Evolutionary conservation across 768 basidiomycete species (phyloP), one percentile per base, ranked within the genome.

Genomic region (Trichaptum fuscoviolaceum): DNA sequence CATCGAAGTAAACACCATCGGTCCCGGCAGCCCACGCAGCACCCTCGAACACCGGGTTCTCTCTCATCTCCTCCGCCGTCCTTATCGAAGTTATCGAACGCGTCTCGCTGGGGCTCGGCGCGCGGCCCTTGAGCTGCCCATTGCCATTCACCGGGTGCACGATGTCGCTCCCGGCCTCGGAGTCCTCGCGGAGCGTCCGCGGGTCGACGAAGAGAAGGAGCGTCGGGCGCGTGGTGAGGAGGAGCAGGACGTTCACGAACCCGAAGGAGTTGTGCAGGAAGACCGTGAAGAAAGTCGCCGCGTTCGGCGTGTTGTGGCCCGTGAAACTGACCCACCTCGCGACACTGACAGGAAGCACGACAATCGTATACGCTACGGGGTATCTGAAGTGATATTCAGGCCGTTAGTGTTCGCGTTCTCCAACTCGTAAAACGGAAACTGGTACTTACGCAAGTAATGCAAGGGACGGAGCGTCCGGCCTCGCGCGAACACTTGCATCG

Each of bases 321-420:
- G 66, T 60, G 66, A 80, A 80, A 9, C 67, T 68, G 27, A 75
- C 73, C 80, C 81, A 82, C 35, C 81, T 78, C 18, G 76, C 73
- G 62, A 81, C 67, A 64, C 78, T 78, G 20, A 81, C 67, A 0
- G 82, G 81, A 6, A 82, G 73, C 63, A 81, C 70, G 35, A 77
- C 66, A 15, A 81, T 30, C 60, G 74, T 75, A 68, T 81, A 81
- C 4, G 75, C 72, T 23, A 76, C 34, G 1, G 81, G 82, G 68
- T 82, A 82, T n/a, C 78, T 80, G 42, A 52, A 52, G 35, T 7
- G 17, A 36, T 7, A 7, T 7, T 12, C 5, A 52, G 42, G 30
- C 57, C 8, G 62, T 52, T 2, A 52, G 3, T 52, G 12, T 52
- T 12, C 15, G n/a, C n/a, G 42, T 5, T 20, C 42, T 52, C 15